Percentiles rank a stretch among this genome's conserved stretches.
Conservation (phyloP, 2,329 filamentous ascomycete genomes). For the Ophiosphaerella herpotricha region DNA sequence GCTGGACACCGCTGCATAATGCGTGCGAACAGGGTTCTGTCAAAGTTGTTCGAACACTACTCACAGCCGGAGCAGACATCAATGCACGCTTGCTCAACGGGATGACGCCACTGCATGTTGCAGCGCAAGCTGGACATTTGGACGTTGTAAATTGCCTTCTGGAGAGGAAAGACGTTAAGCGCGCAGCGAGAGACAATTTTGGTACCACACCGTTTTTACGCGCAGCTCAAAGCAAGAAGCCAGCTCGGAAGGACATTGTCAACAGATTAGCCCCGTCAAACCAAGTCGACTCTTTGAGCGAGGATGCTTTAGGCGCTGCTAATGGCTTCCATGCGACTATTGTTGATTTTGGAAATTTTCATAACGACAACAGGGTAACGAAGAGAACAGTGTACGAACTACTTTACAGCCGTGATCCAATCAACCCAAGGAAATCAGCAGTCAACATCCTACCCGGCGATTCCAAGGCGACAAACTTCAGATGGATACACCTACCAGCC, state of each 20-base stretch:
- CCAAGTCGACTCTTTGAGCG: conserved; percentile 43
- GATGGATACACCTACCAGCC: conserved; percentile 54
- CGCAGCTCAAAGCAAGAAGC: conserved; percentile 45
- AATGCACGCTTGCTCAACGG: conserved; percentile 41
- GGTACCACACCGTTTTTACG: conserved; percentile 51
- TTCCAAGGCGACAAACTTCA: conserved; percentile 48
- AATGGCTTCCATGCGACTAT: conserved; percentile 47
- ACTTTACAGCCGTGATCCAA: conserved; percentile 39
- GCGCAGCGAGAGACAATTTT: conserved; percentile 49
- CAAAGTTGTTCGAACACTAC: conserved; percentile 35
- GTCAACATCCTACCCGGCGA: conserved; percentile 46
- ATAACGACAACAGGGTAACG: conserved; percentile 42
- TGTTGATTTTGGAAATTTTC: conserved; percentile 46
- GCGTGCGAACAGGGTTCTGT: conserved; percentile 40
- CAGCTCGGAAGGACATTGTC: conserved; percentile 46
- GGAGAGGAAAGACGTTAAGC: conserved; percentile 41
- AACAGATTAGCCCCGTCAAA: conserved; percentile 49
- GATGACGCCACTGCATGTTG: conserved; percentile 45
- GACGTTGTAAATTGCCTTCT: conserved; percentile 45
- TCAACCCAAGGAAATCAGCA: conserved; percentile 41
- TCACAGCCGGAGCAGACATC: conserved; percentile 38
- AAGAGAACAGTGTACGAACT: conserved; percentile 41
- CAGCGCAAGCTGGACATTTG: conserved; percentile 42
- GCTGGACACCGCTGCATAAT: conserved; percentile 42
- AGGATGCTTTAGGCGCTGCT: conserved; percentile 40